A percentile compares a stretch with the other conserved stretches of the same genome.
Evolutionary conservation across 805 yeast genomes (phyloP).

Genomic region (Ogataea ramenticola): DNA sequence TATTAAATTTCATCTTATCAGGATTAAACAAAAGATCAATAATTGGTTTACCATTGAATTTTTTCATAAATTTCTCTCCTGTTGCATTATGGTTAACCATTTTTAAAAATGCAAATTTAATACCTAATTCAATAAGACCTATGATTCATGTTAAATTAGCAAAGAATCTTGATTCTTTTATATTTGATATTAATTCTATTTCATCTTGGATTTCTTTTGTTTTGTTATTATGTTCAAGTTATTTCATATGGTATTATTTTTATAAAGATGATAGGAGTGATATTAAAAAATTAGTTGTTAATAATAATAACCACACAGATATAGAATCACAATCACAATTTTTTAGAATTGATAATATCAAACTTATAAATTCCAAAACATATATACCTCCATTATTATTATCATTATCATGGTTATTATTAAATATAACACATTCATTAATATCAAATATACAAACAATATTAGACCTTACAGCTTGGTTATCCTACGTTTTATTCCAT

Average conservation of each 20-base stretch:
- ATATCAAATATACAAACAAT: constrained; percentile 31
- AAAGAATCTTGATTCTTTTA: constrained; percentile 33
- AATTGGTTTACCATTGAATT: constrained; percentile 34
- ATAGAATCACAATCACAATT: no score
- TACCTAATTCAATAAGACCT: constrained; percentile 51
- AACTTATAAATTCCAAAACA: constrained; percentile 15
- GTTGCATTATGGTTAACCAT: constrained; percentile 48
- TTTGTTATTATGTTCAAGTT: constrained; percentile 6
- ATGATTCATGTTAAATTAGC: constrained; percentile 40
- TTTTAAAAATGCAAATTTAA: constrained; percentile 52
- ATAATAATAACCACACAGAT: no score
- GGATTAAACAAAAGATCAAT: constrained; percentile 32
- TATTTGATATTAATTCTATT: constrained; percentile 23
- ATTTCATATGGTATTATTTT: constrained; percentile 12
- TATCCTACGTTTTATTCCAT: constrained; percentile 55
- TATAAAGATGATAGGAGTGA: constrained; percentile 8
- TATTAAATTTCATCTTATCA: not conserved
- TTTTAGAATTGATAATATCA: constrained; percentile 1
- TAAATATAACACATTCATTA: constrained; percentile 39
- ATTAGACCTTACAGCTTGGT: constrained; percentile 54
- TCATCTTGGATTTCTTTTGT: constrained; percentile 16
- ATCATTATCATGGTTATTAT: constrained; percentile 37
- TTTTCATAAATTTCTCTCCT: constrained; percentile 42
- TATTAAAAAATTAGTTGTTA: no score
- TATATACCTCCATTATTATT: constrained; percentile 33